phyloP scores from a whole-genome alignment of 164 flowering plant genomes.

The Tinospora cordifolia region DNA sequence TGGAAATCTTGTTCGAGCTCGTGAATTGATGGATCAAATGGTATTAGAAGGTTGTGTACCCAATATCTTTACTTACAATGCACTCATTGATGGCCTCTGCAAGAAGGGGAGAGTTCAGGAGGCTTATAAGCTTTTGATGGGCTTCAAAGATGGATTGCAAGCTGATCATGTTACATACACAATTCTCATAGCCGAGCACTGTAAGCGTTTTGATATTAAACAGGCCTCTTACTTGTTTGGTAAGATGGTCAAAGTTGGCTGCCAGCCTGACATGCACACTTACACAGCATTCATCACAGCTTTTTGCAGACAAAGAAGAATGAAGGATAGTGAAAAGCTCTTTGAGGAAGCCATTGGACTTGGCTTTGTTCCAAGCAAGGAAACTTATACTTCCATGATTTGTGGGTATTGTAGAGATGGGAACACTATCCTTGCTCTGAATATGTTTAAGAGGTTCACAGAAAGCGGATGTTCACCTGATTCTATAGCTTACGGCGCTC shows the following conservation, averaged over 20 bases:
- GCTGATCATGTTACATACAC: slow-evolving; percentile 69
- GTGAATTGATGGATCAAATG: slow-evolving; percentile 64
- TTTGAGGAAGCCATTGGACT: slow-evolving; percentile 44
- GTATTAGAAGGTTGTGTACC: slow-evolving; percentile 44
- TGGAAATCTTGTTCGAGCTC: slow-evolving; percentile 60
- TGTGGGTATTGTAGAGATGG: slow-evolving; percentile 64
- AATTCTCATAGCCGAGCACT: slow-evolving; percentile 59
- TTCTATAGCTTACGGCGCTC: slow-evolving; percentile 70
- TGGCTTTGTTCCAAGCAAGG: slow-evolving; percentile 64
- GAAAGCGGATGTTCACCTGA: slow-evolving; percentile 59
- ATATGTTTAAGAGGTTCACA: slow-evolving; percentile 46
- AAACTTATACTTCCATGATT: slow-evolving; percentile 84
- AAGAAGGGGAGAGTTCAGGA: slow-evolving; percentile 57
- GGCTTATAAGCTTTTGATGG: slow-evolving; percentile 40
- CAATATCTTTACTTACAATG: slow-evolving; percentile 66
- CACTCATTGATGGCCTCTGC: slow-evolving; percentile 54
- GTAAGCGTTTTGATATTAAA: slow-evolving; percentile 34
- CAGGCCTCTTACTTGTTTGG: slow-evolving; percentile 45
- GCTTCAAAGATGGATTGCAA: slow-evolving; percentile 32
- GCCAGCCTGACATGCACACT: slow-evolving; percentile 56
- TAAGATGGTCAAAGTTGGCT: slow-evolving; percentile 54
- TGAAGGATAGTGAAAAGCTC: slow-evolving; percentile 55
- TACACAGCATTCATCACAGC: slow-evolving; percentile 57
- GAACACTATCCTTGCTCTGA: slow-evolving; percentile 38
- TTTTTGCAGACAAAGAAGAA: slow-evolving; percentile 54